Evolutionary conservation across 1,139 yeast genomes (phyloP).

Genomic region (Geotrichum europaeum): DNA sequence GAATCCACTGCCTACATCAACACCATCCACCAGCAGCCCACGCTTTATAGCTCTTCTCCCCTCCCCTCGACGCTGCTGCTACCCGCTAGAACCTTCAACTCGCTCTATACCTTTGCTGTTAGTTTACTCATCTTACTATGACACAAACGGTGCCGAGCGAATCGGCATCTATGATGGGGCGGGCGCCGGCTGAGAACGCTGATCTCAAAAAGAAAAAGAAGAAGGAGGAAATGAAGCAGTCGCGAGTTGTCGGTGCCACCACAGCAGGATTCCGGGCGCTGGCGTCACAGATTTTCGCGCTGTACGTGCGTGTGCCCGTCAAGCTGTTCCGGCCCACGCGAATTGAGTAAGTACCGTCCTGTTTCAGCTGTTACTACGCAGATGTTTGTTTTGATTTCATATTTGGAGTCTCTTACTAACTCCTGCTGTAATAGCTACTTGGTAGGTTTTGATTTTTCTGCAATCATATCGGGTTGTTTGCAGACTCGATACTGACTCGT

Average conservation of each 20-base stretch:
- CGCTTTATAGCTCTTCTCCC: background rate
- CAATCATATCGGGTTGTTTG: background rate
- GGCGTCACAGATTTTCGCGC: conserved; percentile 68
- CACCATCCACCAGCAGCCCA: background rate
- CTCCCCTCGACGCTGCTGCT: background rate
- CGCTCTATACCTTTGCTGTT: background rate
- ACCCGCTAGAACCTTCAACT: background rate
- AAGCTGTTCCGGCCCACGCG: conserved; percentile 86
- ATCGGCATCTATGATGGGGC: background rate
- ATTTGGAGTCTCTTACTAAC: background rate
- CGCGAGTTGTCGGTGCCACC: conserved; percentile 47
- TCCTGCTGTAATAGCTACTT: conserved; percentile 5
- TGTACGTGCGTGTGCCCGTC: conserved; percentile 72
- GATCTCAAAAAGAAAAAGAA: conserved; percentile 3
- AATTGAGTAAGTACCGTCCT: conserved; percentile 73
- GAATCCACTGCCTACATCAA: background rate
- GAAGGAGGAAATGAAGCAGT: conserved; percentile 9
- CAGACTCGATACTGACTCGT: background rate
- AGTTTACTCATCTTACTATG: background rate
- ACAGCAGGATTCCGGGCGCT: conserved; percentile 83
- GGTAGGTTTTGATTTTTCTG: conserved; percentile 7
- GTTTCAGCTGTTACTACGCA: conserved; percentile 23
- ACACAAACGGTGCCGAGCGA: background rate
- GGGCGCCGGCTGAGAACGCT: background rate
- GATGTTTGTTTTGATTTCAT: background rate